These are phyloP conservation scores for Neurospora africana DNA, from an alignment of 495 filamentous ascomycete genomes.

Conservation along the genomic window DNA sequence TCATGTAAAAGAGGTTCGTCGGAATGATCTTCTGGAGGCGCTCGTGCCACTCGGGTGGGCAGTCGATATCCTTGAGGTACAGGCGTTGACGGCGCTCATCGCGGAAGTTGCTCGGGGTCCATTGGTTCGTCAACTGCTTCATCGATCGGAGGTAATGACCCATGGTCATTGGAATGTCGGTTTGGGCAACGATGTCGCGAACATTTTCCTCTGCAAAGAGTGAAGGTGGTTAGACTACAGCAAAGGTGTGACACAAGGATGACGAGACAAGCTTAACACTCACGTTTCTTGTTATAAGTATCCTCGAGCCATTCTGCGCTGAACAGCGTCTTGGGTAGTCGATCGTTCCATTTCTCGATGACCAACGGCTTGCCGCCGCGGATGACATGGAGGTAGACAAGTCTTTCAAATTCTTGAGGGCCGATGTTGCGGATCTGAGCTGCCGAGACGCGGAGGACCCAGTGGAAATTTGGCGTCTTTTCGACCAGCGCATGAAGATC, in stretches of 20 bases:
- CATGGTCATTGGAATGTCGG: constrained; percentile 67
- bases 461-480: constrained; percentile 70
- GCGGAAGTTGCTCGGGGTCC: constrained; percentile 53
- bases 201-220: constrained; percentile 46
- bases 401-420: constrained; percentile 64
- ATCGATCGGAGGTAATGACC: constrained; percentile 82
- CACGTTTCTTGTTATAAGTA: constrained; percentile 64
- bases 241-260: background rate
- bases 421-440: constrained; percentile 63
- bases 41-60: constrained; percentile 72
- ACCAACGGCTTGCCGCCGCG: constrained; percentile 77
- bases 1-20: constrained; percentile 71
- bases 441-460: constrained; percentile 62
- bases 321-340: constrained; percentile 60
- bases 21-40: constrained; percentile 69
- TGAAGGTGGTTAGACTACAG: background rate
- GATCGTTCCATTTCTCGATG: constrained; percentile 71
- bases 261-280: constrained; percentile 12
- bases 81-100: constrained; percentile 68
- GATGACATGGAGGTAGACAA: constrained; percentile 70
- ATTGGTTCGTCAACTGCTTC: constrained; percentile 65
- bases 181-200: constrained; percentile 58
- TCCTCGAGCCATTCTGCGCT: constrained; percentile 65
- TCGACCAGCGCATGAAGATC: constrained; percentile 65
- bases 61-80: constrained; percentile 94